Base-by-base conservation (phyloP, 495 filamentous ascomycete species). In the Talaromyces proteolyticus region DNA sequence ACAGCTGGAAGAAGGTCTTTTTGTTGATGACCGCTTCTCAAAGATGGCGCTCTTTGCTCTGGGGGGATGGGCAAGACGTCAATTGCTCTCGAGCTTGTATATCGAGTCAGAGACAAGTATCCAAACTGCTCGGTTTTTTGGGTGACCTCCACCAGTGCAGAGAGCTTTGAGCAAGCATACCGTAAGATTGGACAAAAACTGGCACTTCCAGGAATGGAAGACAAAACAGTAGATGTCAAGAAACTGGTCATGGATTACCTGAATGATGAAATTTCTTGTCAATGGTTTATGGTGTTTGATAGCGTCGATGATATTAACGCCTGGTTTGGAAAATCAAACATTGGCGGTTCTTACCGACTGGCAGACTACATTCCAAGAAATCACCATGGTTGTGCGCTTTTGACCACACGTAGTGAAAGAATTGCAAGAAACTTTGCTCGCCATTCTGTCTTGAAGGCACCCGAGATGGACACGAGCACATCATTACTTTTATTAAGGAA, bases 91-190 rank as follows among this genome's bases (percentile, higher is more conserved):
- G 25, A 29, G 12, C 6, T 12, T 12, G 25, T 12, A 5, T 29
- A 6, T 29, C 25, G 25, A 29, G 25, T 29, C 25, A 5, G 5
- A 6, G 25, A 29, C 6, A 29, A 12, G 25, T 29, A 29, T 29
- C 25, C 25, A 29, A 12, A 29, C 1, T 76, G 63, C 43, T 72
- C 75, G 0, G 51, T 81, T 20, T 68, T 79, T 44, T 82, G 77
- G 78, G 52, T 81, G 7, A 59, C 66, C 0, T 70, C 67, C 0
- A 50, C 65, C 1, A 71, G 60, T 36, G 12, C 44, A 0, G 69
- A 66, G 25, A 69, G 49, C n/a, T 61, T 81, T 26, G 58, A 78
- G 7, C 67, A 76, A 53, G 60, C 70, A 0, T 81, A 72, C 53
- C n/a, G 26, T 3, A 58, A 62, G 0, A 70, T 80, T 40, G 73